Evolutionary conservation across 805 yeast species (phyloP).

Genomic region (Metschnikowia aberdeeniae): DNA sequence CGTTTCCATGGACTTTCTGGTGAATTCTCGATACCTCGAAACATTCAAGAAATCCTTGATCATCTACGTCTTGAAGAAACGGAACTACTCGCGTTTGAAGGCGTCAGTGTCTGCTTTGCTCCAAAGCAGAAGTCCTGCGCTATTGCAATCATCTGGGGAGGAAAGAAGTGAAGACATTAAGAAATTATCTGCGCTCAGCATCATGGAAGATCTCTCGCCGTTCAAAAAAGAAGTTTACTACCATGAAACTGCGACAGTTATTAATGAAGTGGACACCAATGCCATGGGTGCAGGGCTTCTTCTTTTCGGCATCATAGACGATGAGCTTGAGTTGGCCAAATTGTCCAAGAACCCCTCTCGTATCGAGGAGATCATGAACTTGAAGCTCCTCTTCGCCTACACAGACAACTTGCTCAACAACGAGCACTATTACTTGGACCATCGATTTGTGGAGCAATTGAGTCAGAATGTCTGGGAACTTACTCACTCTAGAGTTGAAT

Average conservation of each 20-base stretch:
- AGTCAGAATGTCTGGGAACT: slow-evolving; percentile 41
- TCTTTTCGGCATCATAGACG: slow-evolving; percentile 46
- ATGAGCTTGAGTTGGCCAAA: slow-evolving; percentile 47
- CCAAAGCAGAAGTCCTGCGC: slow-evolving; percentile 30
- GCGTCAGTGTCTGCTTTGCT: slow-evolving; percentile 30
- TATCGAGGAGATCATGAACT: slow-evolving; percentile 59
- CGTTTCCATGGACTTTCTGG: slow-evolving; percentile 41
- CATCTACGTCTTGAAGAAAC: slow-evolving; percentile 48
- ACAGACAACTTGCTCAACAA: slow-evolving; percentile 42
- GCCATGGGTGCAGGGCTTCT: slow-evolving; percentile 34
- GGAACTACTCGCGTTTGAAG: slow-evolving; percentile 36
- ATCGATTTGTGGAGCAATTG: slow-evolving; percentile 50
- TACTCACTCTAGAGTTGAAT: not conserved
- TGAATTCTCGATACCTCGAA: slow-evolving; percentile 40
- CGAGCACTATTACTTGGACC: slow-evolving; percentile 42
- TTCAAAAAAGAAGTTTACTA: slow-evolving; percentile 31
- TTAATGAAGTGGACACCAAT: slow-evolving; percentile 14
- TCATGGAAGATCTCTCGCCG: slow-evolving; percentile 21
- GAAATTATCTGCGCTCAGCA: slow-evolving; percentile 20
- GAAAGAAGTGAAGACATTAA: slow-evolving; percentile 25
- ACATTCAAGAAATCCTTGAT: slow-evolving; percentile 43
- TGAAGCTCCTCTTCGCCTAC: slow-evolving; percentile 58
- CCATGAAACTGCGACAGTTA: slow-evolving; percentile 22
- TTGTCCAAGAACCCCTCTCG: slow-evolving; percentile 40
- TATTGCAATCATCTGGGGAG: slow-evolving; percentile 23